Base-by-base conservation (phyloP, 495 filamentous ascomycete genomes). In the Hypoxylon fuscum region DNA sequence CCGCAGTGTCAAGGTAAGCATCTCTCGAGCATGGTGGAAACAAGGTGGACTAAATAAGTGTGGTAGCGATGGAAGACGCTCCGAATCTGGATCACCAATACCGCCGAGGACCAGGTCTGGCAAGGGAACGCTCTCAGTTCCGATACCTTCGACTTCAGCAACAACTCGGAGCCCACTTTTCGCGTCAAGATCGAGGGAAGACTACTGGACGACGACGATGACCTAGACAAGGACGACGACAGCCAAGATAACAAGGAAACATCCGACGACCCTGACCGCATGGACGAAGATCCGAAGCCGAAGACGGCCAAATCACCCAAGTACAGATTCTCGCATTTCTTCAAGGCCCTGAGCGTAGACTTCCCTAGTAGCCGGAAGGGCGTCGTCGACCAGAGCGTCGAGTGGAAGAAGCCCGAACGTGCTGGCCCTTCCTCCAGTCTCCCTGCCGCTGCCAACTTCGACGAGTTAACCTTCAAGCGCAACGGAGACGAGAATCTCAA, bases 11-110 rank as follows among this genome's bases (percentile, higher is more conserved):
- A 93, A 95, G 82, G 84, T 86, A n/a, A n/a, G n/a, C n/a, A n/a
- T n/a, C n/a, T n/a, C n/a, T n/a, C n/a, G n/a, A n/a, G n/a, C n/a
- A n/a, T n/a, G n/a, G n/a, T n/a, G n/a, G n/a, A n/a, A n/a, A n/a
- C n/a, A n/a, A n/a, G n/a, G n/a, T n/a, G n/a, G n/a, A n/a, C n/a
- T n/a, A n/a, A n/a, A n/a, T n/a, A n/a, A n/a, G n/a, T n/a, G n/a
- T n/a, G n/a, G n/a, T 47, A 87, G 84, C 86, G 90, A 45, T 88
- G 88, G 74, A 89, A 89, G 69, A 96, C 90, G 17, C 77, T 99
- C 72, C 88, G 92, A 61, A 87, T 99, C 53, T 98, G 93, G 92
- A 89, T 99, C 61, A 92, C 89, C 69, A 99, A 99, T 72, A 97
- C 93, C 1, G 90, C 88, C 18, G 93, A 98, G 74, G 90, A 90